These are phyloP conservation scores for Reticulascus tulasneorum DNA, from an alignment of 2,329 filamentous ascomycete species.

Conservation along the genomic window DNA sequence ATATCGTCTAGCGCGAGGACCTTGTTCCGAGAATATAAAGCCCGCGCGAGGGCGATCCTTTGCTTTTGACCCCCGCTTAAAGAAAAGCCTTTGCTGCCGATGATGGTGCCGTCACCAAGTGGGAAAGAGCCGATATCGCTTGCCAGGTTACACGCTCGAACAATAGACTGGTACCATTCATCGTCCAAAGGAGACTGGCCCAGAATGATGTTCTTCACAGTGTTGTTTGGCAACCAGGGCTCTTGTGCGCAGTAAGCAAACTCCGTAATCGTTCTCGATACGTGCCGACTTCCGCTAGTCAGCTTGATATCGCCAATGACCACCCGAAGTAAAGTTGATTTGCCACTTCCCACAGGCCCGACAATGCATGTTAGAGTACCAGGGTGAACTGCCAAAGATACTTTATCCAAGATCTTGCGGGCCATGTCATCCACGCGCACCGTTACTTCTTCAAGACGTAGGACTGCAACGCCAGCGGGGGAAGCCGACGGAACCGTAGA, in stretches of 20 bases:
- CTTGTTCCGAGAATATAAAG: constrained; percentile 3
- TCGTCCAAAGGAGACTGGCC: constrained; percentile 21
- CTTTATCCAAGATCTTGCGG: not conserved
- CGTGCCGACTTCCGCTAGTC: constrained; percentile 6
- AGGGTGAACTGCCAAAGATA: not conserved
- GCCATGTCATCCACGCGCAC: constrained; percentile 1
- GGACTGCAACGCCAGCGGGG: not conserved
- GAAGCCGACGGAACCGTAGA: not conserved
- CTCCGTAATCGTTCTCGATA: constrained; percentile 10
- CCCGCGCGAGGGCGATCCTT: constrained; percentile 14
- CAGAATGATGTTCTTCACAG: constrained; percentile 27
- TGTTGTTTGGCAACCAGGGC: constrained; percentile 21
- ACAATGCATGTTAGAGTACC: constrained; percentile 19
- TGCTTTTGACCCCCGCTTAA: constrained; percentile 20
- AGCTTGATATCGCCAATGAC: constrained; percentile 23
- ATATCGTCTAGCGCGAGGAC: constrained; percentile 27
- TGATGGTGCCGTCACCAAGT: constrained; percentile 8
- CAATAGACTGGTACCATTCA: constrained; percentile 26
- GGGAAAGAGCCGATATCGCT: constrained; percentile 15
- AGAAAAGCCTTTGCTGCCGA: constrained; percentile 14
- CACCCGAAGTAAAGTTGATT: constrained; percentile 25
- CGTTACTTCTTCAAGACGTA: constrained; percentile 1
- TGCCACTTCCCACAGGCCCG: constrained; percentile 31
- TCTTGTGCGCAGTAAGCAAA: constrained; percentile 22
- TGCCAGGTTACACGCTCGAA: constrained; percentile 14